Evolutionary conservation across 441 rosid species (phyloP).

Genomic region (Jatropha multifida): DNA sequence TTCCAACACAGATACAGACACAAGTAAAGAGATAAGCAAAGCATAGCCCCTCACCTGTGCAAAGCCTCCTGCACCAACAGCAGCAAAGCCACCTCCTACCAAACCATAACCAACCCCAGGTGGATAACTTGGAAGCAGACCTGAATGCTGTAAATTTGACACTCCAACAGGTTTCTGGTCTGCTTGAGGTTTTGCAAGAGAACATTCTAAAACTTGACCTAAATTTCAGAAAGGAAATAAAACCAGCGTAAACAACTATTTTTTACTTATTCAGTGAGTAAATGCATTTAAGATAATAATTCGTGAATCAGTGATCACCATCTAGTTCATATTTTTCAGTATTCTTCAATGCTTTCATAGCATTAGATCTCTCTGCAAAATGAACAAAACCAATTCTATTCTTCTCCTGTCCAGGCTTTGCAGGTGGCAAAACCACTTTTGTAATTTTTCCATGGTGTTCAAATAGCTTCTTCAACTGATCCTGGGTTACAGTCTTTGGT

Average conservation of each 20-base stretch:
- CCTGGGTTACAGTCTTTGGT: slow-evolving; percentile 80
- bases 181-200: slow-evolving; percentile 97
- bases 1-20: not conserved
- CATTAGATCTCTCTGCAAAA: slow-evolving; percentile 47
- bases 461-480: slow-evolving; percentile 66
- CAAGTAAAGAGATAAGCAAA: not conserved
- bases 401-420: slow-evolving; percentile 84
- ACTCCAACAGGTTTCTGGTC: slow-evolving; percentile 67
- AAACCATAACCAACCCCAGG: slow-evolving; percentile 72
- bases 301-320: slow-evolving; percentile 41
- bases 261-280: not conserved
- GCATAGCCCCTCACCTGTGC: slow-evolving; percentile 53
- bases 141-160: slow-evolving; percentile 56
- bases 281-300: slow-evolving; percentile 3
- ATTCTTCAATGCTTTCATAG: slow-evolving; percentile 54
- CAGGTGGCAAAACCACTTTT: slow-evolving; percentile 86
- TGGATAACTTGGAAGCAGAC: slow-evolving; percentile 62
- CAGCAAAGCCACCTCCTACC: slow-evolving; percentile 61
- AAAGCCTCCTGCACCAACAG: slow-evolving; percentile 68
- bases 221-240: slow-evolving; percentile 13
- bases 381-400: slow-evolving; percentile 73
- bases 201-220: slow-evolving; percentile 90
- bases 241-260: not conserved
- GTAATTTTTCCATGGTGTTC: slow-evolving; percentile 86
- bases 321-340: slow-evolving; percentile 92